These are phyloP conservation scores for Borovskyia barvae DNA, from an alignment of 208 protist genomes.

Conservation along the genomic window DNA sequence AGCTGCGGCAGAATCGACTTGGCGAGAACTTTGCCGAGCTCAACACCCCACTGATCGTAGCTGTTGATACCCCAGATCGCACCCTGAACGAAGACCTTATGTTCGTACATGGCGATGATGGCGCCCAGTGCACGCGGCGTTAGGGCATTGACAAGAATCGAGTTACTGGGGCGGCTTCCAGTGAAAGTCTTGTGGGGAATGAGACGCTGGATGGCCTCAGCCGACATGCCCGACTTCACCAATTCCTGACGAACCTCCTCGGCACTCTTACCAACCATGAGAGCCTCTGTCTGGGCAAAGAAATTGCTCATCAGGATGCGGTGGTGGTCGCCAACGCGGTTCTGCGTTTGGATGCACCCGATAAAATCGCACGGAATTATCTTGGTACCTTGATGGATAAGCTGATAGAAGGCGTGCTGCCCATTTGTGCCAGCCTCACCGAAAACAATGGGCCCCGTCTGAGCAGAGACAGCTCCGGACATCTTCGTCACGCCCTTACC, in stretches of 20 bases:
- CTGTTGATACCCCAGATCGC: constrained; percentile 98
- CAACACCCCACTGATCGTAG: constrained; percentile 98
- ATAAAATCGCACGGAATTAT: constrained; percentile 97
- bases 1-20: constrained; percentile 96
- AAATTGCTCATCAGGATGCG: constrained; percentile 95
- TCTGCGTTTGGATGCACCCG: constrained; percentile 88
- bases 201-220: constrained; percentile 57
- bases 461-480: constrained; percentile 45
- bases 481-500: constrained; percentile 91
- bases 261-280: constrained; percentile 95
- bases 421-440: constrained; percentile 95
- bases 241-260: constrained; percentile 86
- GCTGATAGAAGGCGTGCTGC: constrained; percentile 97
- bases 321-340: constrained; percentile 94
- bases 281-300: constrained; percentile 97
- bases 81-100: constrained; percentile 97
- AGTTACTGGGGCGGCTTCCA: constrained; percentile 95
- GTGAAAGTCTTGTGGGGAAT: constrained; percentile 89
- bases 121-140: constrained; percentile 92
- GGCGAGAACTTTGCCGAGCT: constrained; percentile 97
- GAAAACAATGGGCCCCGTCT: constrained; percentile 96
- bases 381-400: constrained; percentile 97
- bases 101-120: constrained; percentile 97
- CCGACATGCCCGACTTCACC: constrained; percentile 36
- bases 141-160: constrained; percentile 94